Evolutionary conservation across 108 stramenopile genomes (phyloP).

Genomic region (Nitzschia sp.): DNA sequence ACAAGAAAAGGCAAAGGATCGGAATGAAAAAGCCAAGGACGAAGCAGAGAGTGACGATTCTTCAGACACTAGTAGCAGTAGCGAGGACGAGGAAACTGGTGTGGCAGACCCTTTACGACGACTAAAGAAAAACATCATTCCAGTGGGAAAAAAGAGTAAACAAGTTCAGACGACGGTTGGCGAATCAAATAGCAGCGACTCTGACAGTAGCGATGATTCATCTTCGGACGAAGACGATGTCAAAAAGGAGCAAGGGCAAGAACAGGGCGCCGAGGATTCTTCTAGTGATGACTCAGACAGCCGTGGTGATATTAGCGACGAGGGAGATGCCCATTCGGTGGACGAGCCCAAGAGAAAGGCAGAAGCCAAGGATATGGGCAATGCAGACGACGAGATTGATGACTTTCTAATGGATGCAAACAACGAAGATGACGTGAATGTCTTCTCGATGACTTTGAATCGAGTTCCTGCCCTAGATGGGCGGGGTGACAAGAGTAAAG

Average conservation of each 20-base stretch:
- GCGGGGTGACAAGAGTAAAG: slow-evolving; percentile 59
- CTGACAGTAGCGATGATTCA: slow-evolving; percentile 9
- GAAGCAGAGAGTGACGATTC: slow-evolving; percentile 17
- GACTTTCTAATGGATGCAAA: slow-evolving; percentile 32
- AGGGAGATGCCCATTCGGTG: neutral
- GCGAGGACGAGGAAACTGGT: slow-evolving; percentile 28
- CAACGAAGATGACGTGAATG: slow-evolving; percentile 19
- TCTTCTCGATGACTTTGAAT: slow-evolving; percentile 35
- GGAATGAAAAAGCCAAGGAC: neutral
- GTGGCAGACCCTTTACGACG: slow-evolving; percentile 13
- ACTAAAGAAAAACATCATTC: neutral
- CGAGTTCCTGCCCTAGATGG: slow-evolving; percentile 18
- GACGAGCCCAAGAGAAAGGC: neutral
- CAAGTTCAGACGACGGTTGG: neutral
- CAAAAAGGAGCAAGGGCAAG: neutral
- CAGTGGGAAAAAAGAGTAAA: slow-evolving; percentile 2
- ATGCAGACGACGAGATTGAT: slow-evolving; percentile 36
- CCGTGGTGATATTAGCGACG: slow-evolving; percentile 2
- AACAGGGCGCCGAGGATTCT: slow-evolving; percentile 1
- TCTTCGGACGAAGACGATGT: neutral
- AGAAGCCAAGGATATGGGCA: neutral
- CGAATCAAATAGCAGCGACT: slow-evolving; percentile 8
- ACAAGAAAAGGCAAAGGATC: neutral
- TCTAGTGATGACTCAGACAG: slow-evolving; percentile 7
- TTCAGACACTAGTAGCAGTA: slow-evolving; percentile 18